Evolutionary conservation across 768 basidiomycete species (phyloP).

Genomic region (Pleurotus tuoliensis): DNA sequence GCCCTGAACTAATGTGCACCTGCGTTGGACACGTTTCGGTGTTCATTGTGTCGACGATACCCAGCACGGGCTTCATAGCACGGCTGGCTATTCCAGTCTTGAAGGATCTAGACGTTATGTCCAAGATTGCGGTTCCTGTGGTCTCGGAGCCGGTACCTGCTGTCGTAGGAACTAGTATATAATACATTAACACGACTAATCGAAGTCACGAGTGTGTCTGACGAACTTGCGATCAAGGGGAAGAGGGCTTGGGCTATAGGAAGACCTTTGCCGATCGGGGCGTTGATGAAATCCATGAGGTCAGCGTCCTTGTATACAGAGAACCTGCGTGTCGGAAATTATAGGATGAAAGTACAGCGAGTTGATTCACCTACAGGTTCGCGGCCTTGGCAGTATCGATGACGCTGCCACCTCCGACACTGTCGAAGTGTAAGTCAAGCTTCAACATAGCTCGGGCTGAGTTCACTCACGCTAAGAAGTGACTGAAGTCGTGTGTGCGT

Average conservation of each 20-base stretch:
- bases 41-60: constrained; percentile 85
- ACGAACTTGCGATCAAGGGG: constrained; percentile 69
- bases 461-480: constrained; percentile 77
- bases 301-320: constrained; percentile 90
- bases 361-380: constrained; percentile 58
- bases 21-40: constrained; percentile 89
- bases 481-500: constrained; percentile 82
- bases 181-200: too few species aligned
- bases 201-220: too few species aligned
- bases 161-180: constrained; percentile 45
- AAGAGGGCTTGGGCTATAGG: constrained; percentile 71
- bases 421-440: constrained; percentile 16
- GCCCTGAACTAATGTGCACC: constrained; percentile 90
- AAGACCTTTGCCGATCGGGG: constrained; percentile 89
- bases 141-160: constrained; percentile 94
- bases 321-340: constrained; percentile 44
- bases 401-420: constrained; percentile 90
- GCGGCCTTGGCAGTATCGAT: constrained; percentile 97
- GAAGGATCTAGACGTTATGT: constrained; percentile 86
- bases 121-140: constrained; percentile 91
- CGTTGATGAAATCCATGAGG: constrained; percentile 95
- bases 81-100: constrained; percentile 96
- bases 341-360: background rate
- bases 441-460: background rate
- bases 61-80: constrained; percentile 86